Base-by-base conservation (phyloP, 2,329 filamentous ascomycete genomes). In the Cladophialophora immunda region DNA sequence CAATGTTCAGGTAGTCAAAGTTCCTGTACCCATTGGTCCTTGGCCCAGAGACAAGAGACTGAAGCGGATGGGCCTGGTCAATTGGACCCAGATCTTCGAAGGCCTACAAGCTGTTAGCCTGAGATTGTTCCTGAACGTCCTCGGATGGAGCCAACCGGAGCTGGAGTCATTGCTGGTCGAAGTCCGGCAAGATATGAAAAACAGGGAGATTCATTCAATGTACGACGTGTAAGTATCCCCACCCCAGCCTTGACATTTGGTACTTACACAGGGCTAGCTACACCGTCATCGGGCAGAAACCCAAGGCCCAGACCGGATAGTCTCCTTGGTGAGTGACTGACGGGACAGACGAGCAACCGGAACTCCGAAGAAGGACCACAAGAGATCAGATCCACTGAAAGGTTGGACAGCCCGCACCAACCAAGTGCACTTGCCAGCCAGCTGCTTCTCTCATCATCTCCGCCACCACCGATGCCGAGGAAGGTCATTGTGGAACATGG, bases 151-250 rank as follows among this genome's bases (percentile, higher is more conserved):
- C 25, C 53, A 47, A 3, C 75, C 77, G 19, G 70, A 75, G 64
- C 70, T 78, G 38, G 68, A 75, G 25, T 67, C 75, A 1, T 70
- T 78, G 9, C 64, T 79, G 19, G 70, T 71, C 2, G 70, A 77
- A n/a, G 73, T 77, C 0, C 71, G 76, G 34, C 74, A 71, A 22
- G 76, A 79, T 59, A 67, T 78, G 64, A 69, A 71, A 57, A 71
- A 77, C 58, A 70, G 68, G 8, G 74, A 68, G 53, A 73, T 77
- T 29, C 77, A 79, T 66, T 66, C 71, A 19, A 71, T 76, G 58
- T 73, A 69, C 63, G 67, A 74, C 58, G 71, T 75, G 74, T 74
- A 68, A 47, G 71, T 72, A 50, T 25, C 45, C 45, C 3, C 19
- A 25, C 8, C 1, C 3, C 22, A 3, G 11, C 7, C 3, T 25